Conservation (phyloP, 192 early-diverging fungal species). For the Geranomyces michiganensis region DNA sequence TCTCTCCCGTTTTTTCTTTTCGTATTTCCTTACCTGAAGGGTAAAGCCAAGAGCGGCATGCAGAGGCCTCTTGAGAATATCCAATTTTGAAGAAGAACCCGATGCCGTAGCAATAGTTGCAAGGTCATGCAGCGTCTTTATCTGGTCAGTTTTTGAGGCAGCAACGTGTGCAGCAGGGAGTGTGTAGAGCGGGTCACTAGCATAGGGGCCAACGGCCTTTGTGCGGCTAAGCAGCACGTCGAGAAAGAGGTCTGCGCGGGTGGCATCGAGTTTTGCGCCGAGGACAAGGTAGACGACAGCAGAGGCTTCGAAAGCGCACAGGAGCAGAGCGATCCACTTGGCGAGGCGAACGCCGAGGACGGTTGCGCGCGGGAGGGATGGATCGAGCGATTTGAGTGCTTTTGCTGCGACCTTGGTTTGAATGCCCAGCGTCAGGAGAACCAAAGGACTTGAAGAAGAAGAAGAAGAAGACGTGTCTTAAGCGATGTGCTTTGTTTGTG, state of each 20-base stretch:
- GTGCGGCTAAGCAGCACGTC: slow-evolving; percentile 5
- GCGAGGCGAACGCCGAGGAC: slow-evolving; percentile 18
- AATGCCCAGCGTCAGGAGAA: slow-evolving; percentile 14
- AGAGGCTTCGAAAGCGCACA: slow-evolving; percentile 20
- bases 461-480: too few relatives aligned
- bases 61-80: neutral
- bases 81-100: neutral
- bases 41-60: slow-evolving; percentile 14
- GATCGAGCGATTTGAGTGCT: slow-evolving; percentile 1
- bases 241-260: slow-evolving; percentile 12
- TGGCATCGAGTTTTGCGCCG: slow-evolving; percentile 14
- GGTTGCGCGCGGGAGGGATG: neutral
- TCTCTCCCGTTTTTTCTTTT: too few relatives aligned
- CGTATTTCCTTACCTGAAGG: neutral
- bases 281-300: slow-evolving; percentile 7
- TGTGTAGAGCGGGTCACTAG: slow-evolving; percentile 3
- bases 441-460: slow-evolving; percentile 3
- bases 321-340: slow-evolving; percentile 20
- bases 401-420: slow-evolving; percentile 2
- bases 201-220: slow-evolving; percentile 3
- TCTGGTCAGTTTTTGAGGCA: neutral
- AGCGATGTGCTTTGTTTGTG: too few relatives aligned
- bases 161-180: neutral
- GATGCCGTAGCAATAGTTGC: neutral
- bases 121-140: slow-evolving; percentile 3